phyloP scores from a whole-genome alignment of 208 protist genomes.

The Angomonas ambiguus region DNA sequence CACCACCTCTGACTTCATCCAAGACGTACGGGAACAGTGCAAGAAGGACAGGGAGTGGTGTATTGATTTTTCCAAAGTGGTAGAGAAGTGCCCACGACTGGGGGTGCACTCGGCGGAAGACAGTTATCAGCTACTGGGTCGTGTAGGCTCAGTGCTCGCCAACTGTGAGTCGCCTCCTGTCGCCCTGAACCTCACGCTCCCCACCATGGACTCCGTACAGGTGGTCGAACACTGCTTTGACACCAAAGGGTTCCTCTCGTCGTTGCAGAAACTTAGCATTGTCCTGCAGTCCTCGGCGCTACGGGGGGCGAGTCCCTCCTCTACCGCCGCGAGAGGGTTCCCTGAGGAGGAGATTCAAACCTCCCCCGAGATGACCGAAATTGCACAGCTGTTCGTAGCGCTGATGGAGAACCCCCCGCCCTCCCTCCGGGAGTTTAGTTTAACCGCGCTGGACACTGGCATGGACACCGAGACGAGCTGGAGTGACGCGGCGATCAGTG shows the following conservation, averaged over 20 bases:
- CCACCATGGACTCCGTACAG: slow-evolving; percentile 8
- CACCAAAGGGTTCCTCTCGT: slow-evolving; percentile 15
- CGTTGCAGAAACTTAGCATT: slow-evolving; percentile 25
- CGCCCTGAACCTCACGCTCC: slow-evolving; percentile 17
- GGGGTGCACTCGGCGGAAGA: not conserved
- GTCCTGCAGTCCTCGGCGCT: slow-evolving; percentile 16
- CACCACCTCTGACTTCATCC: not conserved
- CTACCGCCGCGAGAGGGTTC: not conserved
- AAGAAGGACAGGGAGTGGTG: slow-evolving; percentile 21
- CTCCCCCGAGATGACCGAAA: not conserved
- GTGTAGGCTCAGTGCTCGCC: slow-evolving; percentile 16
- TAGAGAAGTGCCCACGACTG: slow-evolving; percentile 12
- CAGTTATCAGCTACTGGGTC: slow-evolving; percentile 14
- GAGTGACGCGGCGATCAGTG: slow-evolving; percentile 5
- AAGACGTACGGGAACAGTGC: not conserved
- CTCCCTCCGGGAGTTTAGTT: not conserved
- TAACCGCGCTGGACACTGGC: slow-evolving; percentile 1
- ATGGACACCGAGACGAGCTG: slow-evolving; percentile 6
- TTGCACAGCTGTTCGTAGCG: slow-evolving; percentile 3
- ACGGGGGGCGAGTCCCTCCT: not conserved
- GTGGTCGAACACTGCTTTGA: slow-evolving; percentile 10
- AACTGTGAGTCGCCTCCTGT: not conserved
- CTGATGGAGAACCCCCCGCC: not conserved
- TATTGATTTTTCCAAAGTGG: slow-evolving; percentile 33
- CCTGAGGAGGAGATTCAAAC: not conserved